Evolutionary conservation across 1,284 basidiomycete genomes (phyloP), one percentile per base, ranked within the genome.

Genomic region (Golubevia pallescens): DNA sequence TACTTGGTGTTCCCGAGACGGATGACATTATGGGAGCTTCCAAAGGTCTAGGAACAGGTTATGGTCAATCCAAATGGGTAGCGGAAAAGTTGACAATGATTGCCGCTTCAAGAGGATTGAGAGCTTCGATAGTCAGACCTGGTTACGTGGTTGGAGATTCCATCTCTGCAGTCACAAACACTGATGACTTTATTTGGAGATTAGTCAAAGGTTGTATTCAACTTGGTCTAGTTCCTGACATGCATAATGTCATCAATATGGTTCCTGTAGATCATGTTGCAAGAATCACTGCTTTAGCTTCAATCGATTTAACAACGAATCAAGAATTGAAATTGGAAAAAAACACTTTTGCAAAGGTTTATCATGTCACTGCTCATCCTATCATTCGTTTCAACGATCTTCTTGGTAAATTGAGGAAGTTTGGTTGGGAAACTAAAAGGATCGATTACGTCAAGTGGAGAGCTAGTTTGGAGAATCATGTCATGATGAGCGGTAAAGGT

Each of bases 61-160:
- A 99, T 86, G 95, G 96, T 3, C 96, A 99, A 87, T 92, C 91
- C 63, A 99, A 99, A 87, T 99, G 96, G 96, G 97, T 99, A 0
- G 93, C 94, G 0, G 97, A 99, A 87, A 95, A 94, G 86, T 87
- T 99, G 13, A 87, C 98, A 54, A 92, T 95, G 84, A 94, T 95
- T 78, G 95, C 95, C 10, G 93, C 93, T 2, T 90, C 89, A 75
- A 89, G 94, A 57, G 97, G 97, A 0, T 87, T 99, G 68, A 88
- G 88, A n/a, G 94, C 94, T 1, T 91, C 92, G 74, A 94, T 98
- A 70, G 88, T 99, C 1, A 91, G 97, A 28, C 95, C 97, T 0
- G 94, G 95, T 5, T 99, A 99, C 87, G 92, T 99, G 53, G 93
- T 99, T 52, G 97, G 97, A 57, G 94, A 97, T 86, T 94, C 95